phyloP scores from a whole-genome alignment of 306 rosid species.

The Comarum palustre region DNA sequence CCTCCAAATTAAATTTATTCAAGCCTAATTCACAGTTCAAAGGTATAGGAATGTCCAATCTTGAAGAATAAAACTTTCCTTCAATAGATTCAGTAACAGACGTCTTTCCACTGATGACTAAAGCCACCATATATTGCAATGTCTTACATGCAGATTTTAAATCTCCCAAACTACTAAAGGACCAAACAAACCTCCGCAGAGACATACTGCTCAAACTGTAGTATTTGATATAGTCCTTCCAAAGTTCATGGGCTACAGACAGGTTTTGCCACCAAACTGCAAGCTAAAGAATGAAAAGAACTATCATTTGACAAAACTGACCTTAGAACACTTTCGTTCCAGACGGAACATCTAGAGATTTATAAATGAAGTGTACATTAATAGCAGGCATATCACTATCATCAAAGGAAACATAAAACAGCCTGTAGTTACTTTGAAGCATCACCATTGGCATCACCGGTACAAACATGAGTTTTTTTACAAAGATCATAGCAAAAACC shows the following conservation, averaged over 20 bases:
- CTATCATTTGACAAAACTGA: slow-evolving; percentile 1
- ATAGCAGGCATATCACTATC: not conserved
- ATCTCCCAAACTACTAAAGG: slow-evolving; percentile 38
- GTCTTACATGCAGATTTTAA: slow-evolving; percentile 38
- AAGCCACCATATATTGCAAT: slow-evolving; percentile 64
- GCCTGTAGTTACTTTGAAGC: not conserved
- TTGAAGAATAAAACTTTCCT: slow-evolving; percentile 46
- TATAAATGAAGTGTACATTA: not conserved
- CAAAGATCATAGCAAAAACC: not conserved
- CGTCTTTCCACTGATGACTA: slow-evolving; percentile 39
- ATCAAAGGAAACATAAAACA: not conserved
- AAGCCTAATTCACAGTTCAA: slow-evolving; percentile 36
- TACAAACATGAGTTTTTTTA: not conserved
- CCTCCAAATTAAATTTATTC: slow-evolving; percentile 34
- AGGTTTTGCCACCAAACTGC: slow-evolving; percentile 74
- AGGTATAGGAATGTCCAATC: slow-evolving; percentile 76
- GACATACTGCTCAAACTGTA: slow-evolving; percentile 36
- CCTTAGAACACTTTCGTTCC: not conserved
- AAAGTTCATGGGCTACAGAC: slow-evolving; percentile 60
- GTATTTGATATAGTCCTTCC: slow-evolving; percentile 59
- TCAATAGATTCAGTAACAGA: slow-evolving; percentile 25
- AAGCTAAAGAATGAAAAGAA: slow-evolving; percentile 46
- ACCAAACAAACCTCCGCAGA: slow-evolving; percentile 35
- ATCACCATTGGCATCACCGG: not conserved
- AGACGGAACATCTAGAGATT: not conserved